Percentiles rank a stretch among this genome's conserved stretches.
Conservation (phyloP, 1,284 basidiomycete genomes). For the Amylostereum chailletii region DNA sequence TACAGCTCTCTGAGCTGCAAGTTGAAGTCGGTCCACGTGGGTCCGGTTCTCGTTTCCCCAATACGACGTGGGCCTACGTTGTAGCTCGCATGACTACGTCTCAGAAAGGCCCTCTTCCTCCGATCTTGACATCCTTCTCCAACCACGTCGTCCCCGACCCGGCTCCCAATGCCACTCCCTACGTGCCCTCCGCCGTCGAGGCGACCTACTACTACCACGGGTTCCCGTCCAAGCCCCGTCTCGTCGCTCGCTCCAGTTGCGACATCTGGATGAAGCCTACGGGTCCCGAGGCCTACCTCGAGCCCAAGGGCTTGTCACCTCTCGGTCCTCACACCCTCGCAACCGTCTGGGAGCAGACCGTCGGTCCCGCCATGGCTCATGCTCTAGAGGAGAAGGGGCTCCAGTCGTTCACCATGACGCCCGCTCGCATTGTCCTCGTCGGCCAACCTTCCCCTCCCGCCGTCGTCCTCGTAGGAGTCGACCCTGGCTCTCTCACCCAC, state of each 20-base stretch:
- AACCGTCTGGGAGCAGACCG: constrained; percentile 16
- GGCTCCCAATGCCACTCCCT: too few relatives aligned
- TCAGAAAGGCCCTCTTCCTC: too few relatives aligned
- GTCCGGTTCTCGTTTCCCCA: too few relatives aligned
- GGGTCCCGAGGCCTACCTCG: constrained; percentile 19
- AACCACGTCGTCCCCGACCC: too few relatives aligned
- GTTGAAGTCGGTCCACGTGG: too few relatives aligned
- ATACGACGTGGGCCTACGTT: too few relatives aligned
- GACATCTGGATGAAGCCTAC: constrained; percentile 17
- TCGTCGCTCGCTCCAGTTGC: constrained; percentile 21
- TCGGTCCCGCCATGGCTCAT: constrained; percentile 9
- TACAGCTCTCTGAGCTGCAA: too few relatives aligned
- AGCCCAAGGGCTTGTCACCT: constrained; percentile 17
- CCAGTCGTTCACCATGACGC: constrained; percentile 18
- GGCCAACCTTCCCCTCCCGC: constrained; percentile 4
- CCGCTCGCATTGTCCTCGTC: constrained; percentile 15
- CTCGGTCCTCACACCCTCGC: constrained; percentile 16
- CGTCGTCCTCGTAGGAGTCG: constrained; percentile 11
- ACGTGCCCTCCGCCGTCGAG: constrained; percentile 2
- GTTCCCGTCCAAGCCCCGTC: constrained; percentile 16
- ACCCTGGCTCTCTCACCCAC: constrained; percentile 6
- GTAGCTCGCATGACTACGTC: too few relatives aligned
- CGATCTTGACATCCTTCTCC: too few relatives aligned
- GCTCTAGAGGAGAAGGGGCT: constrained; percentile 13
- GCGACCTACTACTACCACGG: constrained; percentile 15